Evolutionary conservation across 768 basidiomycete species (phyloP), one percentile per base, ranked within the genome.

Genomic region (Pulveroboletus sp.): DNA sequence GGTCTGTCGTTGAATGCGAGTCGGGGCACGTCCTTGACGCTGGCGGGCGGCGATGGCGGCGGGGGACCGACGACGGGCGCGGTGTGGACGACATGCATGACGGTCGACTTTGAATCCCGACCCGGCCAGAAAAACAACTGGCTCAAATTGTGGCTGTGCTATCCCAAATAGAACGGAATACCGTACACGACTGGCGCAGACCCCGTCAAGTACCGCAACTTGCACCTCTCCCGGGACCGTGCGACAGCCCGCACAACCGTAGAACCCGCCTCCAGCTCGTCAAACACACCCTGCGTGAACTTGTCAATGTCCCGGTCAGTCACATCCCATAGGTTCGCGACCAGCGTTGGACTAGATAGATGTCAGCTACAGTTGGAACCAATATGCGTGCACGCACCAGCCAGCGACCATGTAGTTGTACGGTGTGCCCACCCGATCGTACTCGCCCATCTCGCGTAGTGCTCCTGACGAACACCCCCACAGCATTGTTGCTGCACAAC

Each of bases 401-500:
- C 95, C 97, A 35, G 87, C 91, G n/a, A 97, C 64, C 88, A 97
- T 91, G 65, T 99, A 99, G 57, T 92, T 85, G 65, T 90, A 85
- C 1, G 97, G 92, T 13, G 92, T 97, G 17, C 97, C 97, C 13
- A 81, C 78, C 10, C 90, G 77, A 61, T 98, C 97, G 59, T 94
- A 94, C 56, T 97, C 92, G 4, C 97, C 97, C 82, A 91, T 90
- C 40, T 95, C 90, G 47, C 79, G 77, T 53, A 99, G 67, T 1
- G 80, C 70, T 10, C 95, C 97, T 0, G 94, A 97, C 0, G 97
- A 99, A 73, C 97, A 99, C 1, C 97, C 97, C 97, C 95, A 99
- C 4, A 99, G 78, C 91, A 98, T 94, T 2, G 90, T 88, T 13
- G 87, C 86, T 7, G 97, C 94, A 63, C 97, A 98, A n/a, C 77